Evolutionary conservation across 768 basidiomycete species (phyloP).

Genomic region (Heimioporus sp.): DNA sequence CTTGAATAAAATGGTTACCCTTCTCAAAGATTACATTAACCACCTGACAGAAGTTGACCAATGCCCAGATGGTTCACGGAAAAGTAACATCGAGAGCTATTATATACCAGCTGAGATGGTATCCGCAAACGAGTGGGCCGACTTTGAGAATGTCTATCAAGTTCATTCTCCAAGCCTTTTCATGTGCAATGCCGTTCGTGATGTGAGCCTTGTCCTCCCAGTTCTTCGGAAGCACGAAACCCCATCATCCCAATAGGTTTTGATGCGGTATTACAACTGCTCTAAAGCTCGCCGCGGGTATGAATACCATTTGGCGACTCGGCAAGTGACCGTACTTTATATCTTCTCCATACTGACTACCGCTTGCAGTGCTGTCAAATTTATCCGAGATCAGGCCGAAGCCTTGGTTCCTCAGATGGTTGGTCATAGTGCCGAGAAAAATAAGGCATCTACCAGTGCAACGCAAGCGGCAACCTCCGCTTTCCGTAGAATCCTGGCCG

Average conservation of each 20-base stretch:
- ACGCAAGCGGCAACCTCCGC: conserved; percentile 69
- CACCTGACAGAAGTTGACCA: conserved; percentile 49
- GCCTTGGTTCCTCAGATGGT: conserved; percentile 23
- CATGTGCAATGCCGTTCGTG: conserved; percentile 72
- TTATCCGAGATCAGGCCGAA: conserved; percentile 81
- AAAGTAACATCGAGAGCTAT: conserved; percentile 46
- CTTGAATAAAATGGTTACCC: conserved; percentile 49
- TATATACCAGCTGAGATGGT: conserved; percentile 67
- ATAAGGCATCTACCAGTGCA: conserved; percentile 36
- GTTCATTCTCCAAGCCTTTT: conserved; percentile 83
- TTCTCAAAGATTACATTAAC: conserved; percentile 60
- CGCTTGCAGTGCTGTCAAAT: conserved; percentile 68
- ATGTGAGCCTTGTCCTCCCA: conserved; percentile 48
- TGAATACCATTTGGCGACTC: conserved; percentile 87
- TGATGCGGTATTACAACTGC: conserved; percentile 87
- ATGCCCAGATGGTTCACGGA: conserved; percentile 27
- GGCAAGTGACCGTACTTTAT: conserved; percentile 42
- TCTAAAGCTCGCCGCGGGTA: conserved; percentile 71
- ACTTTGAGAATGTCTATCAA: conserved; percentile 90
- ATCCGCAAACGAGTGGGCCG: conserved; percentile 67
- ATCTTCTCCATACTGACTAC: conserved; percentile 6
- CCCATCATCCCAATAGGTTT: conserved; percentile 49
- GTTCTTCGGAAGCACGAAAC: background rate
- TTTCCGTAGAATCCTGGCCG: conserved; percentile 60
- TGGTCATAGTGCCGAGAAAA: conserved; percentile 22